Conservation (phyloP, 2,329 filamentous ascomycete genomes). For the Ilyonectria robusta region DNA sequence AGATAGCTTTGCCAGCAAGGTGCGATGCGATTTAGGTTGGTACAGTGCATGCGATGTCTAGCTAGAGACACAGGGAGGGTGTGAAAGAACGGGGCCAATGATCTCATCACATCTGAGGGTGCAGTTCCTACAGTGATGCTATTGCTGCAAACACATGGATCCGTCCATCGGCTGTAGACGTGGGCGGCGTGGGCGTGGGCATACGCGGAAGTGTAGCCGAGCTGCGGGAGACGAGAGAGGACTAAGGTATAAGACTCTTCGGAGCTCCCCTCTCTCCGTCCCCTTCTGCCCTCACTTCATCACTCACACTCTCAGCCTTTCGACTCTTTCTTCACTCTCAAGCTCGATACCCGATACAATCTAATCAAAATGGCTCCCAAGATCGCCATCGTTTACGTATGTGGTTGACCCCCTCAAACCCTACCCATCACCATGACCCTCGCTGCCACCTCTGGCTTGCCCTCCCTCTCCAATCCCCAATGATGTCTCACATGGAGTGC, state of each 20-base stretch:
- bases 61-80: conserved; percentile 16
- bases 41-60: not conserved
- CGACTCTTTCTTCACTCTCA: conserved; percentile 16
- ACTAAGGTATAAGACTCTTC: conserved; percentile 25
- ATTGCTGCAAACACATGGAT: conserved; percentile 22
- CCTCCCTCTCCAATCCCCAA: conserved; percentile 7
- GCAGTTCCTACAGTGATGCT: conserved; percentile 24
- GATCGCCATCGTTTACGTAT: conserved; percentile 90
- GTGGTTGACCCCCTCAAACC: conserved; percentile 53
- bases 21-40: not conserved
- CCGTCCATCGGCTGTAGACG: conserved; percentile 5
- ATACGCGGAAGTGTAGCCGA: not conserved
- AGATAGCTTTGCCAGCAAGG: not conserved
- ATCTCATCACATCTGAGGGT: not conserved
- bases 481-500: not conserved
- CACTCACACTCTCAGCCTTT: conserved; percentile 30
- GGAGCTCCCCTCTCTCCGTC: conserved; percentile 20
- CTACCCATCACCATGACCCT: conserved; percentile 18
- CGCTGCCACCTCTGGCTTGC: not conserved
- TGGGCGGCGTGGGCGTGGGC: conserved; percentile 5
- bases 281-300: conserved; percentile 1
- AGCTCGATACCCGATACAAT: conserved; percentile 19
- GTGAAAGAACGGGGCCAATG: conserved; percentile 12
- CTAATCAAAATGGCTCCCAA: conserved; percentile 83
- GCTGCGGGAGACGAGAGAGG: not conserved